Percentiles rank a stretch among this genome's conserved stretches.
These are phyloP conservation scores for Echium plantagineum DNA, from an alignment of 257 asterid species.

Conservation along the genomic window DNA sequence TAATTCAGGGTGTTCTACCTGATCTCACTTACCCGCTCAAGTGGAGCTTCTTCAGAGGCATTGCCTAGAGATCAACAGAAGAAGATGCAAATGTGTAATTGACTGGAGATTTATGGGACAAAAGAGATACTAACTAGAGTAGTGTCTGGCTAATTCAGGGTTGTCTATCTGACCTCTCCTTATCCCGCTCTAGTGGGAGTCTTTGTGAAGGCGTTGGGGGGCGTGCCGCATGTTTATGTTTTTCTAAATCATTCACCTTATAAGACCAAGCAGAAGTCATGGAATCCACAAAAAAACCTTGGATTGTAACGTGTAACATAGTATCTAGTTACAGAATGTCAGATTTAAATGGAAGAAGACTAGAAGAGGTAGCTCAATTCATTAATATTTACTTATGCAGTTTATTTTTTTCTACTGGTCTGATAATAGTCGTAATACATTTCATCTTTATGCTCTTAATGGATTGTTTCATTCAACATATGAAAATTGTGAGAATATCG, in stretches of 20 bases:
- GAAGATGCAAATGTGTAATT: no score
- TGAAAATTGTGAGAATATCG: no score
- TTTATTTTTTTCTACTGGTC: no score
- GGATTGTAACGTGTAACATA: constrained; percentile 41
- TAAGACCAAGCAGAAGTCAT: constrained; percentile 19
- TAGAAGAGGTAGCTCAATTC: constrained; percentile 27
- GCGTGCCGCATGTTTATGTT: constrained; percentile 1
- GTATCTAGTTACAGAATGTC: constrained; percentile 26
- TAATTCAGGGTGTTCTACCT: constrained; percentile 12
- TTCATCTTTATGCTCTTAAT: no score
- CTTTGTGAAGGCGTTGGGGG: no score
- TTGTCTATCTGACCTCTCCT: not conserved
- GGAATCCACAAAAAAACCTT: constrained; percentile 24
- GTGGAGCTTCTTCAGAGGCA: no score
- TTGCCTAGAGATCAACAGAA: no score
- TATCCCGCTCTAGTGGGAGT: no score
- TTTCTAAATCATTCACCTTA: constrained; percentile 11
- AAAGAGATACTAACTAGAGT: not conserved
- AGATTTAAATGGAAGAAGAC: constrained; percentile 17
- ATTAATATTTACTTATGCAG: constrained; percentile 13
- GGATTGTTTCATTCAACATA: no score
- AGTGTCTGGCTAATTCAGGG: constrained; percentile 16
- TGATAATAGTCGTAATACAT: no score
- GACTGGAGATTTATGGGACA: no score
- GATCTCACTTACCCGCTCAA: no score